Evolutionary conservation across 1,139 yeast species (phyloP).

Genomic region (Hyphopichia pseudoburtonii): DNA sequence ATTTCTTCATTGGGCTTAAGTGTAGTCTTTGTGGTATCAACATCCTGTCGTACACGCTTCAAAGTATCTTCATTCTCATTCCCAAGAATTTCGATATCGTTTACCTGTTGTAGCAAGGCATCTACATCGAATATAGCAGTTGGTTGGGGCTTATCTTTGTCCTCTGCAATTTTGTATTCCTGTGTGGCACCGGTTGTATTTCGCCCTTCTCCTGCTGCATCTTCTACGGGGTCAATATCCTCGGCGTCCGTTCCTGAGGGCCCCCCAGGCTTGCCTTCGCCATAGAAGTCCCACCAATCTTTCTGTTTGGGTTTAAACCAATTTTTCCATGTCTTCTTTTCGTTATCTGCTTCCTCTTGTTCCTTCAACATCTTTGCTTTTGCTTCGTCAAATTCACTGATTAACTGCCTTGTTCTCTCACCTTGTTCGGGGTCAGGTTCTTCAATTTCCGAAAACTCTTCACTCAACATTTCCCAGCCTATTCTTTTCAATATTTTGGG

Average conservation of each 20-base stretch:
- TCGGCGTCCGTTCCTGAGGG: background rate
- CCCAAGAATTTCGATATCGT: slow-evolving; percentile 39
- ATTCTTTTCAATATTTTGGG: slow-evolving; percentile 69
- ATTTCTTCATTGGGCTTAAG: slow-evolving; percentile 20
- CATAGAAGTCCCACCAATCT: slow-evolving; percentile 73
- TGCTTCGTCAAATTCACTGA: slow-evolving; percentile 84
- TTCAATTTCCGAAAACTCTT: slow-evolving; percentile 92
- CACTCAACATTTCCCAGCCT: slow-evolving; percentile 83
- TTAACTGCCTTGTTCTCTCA: slow-evolving; percentile 76
- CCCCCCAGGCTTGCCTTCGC: slow-evolving; percentile 2
- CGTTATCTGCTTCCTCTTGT: slow-evolving; percentile 24
- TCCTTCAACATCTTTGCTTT: slow-evolving; percentile 56
- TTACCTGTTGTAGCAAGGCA: slow-evolving; percentile 47
- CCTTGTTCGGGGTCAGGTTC: slow-evolving; percentile 91
- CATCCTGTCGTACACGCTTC: slow-evolving; percentile 15
- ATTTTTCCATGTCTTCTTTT: slow-evolving; percentile 52
- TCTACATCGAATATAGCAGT: slow-evolving; percentile 44
- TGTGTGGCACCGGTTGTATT: slow-evolving; percentile 4
- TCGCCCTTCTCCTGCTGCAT: no score
- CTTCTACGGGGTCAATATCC: background rate
- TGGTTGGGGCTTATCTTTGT: slow-evolving; percentile 11
- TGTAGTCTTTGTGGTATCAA: slow-evolving; percentile 9
- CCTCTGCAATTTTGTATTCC: slow-evolving; percentile 11
- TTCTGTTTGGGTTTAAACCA: slow-evolving; percentile 78
- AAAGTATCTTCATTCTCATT: slow-evolving; percentile 16